Base-by-base conservation (phyloP, 345 rosid species). In the Gossypium bickii region DNA sequence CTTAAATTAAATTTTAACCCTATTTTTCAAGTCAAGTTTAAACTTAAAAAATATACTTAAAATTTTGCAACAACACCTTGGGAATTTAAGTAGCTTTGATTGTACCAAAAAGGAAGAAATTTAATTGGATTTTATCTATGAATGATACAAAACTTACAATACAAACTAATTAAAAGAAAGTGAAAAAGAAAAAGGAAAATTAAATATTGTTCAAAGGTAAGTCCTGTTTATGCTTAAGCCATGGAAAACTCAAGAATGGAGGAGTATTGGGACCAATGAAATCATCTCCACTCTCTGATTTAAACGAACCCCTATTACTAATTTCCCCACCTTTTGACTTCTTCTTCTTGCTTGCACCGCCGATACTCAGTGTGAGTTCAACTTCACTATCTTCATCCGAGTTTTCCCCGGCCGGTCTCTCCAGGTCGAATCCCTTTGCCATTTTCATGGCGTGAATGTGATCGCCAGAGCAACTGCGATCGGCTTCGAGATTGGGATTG, bases 331-430 rank as follows among this genome's bases (percentile, higher is more conserved):
- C 60, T 16, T 44, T 18, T 3, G 72, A 15, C 13, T 25, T 49
- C 20, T 16, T 74, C 29, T 20, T 75, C 74, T 77, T 83, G 83
- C 80, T 43, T 44, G 71, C 60, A 57, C 80, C 73, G 20, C 97
- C 98, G 44, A 91, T 86, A 78, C 97, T 88, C 66, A 93, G 43
- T 27, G 92, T 91, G 65, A 93, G 85, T 71, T 91, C 97, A 38
- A 91, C 82, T 13, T 86, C 89, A 58, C 75, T 79, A 17, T 88
- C 92, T 13, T 85, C 89, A 4, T 80, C 76, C 12, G 77, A 72
- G 29, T 76, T 75, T 24, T 80, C 60, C 20, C 27, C 27, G 12
- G 72, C 82, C 18, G 82, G 85, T 43, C 82, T 76, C 73, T 87
- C 90, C 1, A 89, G 87, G 61, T 87, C 89, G 27, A 84, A 82